phyloP scores from a whole-genome alignment of 352 stramenopile genomes.

The Peronospora destructor region DNA sequence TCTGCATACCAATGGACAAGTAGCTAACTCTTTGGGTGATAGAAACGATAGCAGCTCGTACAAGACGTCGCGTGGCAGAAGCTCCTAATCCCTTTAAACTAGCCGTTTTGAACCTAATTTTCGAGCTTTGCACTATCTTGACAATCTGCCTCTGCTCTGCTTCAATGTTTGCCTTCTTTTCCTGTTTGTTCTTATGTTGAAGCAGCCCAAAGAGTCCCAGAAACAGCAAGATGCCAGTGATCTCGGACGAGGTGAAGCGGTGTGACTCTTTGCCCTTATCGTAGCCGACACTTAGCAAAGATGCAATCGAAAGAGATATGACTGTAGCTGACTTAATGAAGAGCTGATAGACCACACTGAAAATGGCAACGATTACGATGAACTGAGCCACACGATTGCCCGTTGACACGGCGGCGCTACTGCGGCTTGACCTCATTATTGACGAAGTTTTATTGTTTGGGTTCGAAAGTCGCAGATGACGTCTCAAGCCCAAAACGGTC shows the following conservation, averaged over 20 bases:
- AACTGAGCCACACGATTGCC: constrained; percentile 59
- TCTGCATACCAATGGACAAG: constrained; percentile 37
- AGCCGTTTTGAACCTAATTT: constrained; percentile 8
- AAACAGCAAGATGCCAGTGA: constrained; percentile 52
- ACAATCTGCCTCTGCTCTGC: constrained; percentile 21
- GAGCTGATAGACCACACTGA: constrained; percentile 53
- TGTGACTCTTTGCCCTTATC: constrained; percentile 25
- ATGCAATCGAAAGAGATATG: constrained; percentile 4
- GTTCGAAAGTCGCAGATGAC: too few relatives aligned
- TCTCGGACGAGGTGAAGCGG: constrained; percentile 47
- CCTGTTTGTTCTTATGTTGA: constrained; percentile 40
- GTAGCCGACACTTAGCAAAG: constrained; percentile 13
- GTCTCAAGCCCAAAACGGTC: too few relatives aligned
- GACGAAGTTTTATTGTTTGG: not conserved
- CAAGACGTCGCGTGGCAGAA: constrained; percentile 37
- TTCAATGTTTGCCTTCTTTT: constrained; percentile 13
- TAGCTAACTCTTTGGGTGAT: constrained; percentile 35
- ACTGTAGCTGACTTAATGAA: constrained; percentile 13
- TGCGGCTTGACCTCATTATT: constrained; percentile 7
- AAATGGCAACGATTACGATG: constrained; percentile 46
- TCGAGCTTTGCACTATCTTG: constrained; percentile 14
- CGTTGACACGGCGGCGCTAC: constrained; percentile 27
- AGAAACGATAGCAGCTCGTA: constrained; percentile 53
- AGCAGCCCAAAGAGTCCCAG: constrained; percentile 57
- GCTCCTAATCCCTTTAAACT: not conserved